Evolutionary conservation across 768 basidiomycete species (phyloP), one percentile per base, ranked within the genome.

Genomic region (Boletus reticuloceps): DNA sequence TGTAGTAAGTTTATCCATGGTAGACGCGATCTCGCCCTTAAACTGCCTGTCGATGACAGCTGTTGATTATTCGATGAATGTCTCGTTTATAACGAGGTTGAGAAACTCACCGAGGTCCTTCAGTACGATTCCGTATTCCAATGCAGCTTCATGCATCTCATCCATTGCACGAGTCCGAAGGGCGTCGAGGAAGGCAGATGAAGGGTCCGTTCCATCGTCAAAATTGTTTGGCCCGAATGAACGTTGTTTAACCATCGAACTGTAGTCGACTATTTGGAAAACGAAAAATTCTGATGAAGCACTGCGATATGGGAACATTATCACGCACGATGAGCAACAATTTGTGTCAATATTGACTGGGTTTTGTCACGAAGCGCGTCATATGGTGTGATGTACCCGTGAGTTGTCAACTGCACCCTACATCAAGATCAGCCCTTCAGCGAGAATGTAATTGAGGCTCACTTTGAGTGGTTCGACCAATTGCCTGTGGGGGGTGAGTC

Each of bases 1-100:
- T 5, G 89, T 89, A 63, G 89, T 92, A 50, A 91, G 77, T 65
- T 89, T 89, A 65, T 91, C 87, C 90, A 91, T 92, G 1, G 89
- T 89, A 27, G 80, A 74, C 1, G 89, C 91, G 60, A 91, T 91
- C 64, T 93, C 90, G 55, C 89, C 90, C 75, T 93, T 92, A 77
- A 93, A 93, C 62, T 91, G 87, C 31, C 91, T 77, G 66, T 92
- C 89, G 54, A 92, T 92, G 51, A 93, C 91, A 51, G 90, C 91
- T 85, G 53, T 53, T 19, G 59, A 61, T 27, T n/a, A 27, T 39
- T 31, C 29, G 1, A 50, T 68, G 29, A 53, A 58, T 49, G 29
- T 29, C 14, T 22, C n/a, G 17, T 34, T 32, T 31, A 22, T 11
- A 12, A 34, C n/a, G 12, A 46, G 20, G 32, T 12, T 25, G 36